Evolutionary conservation across 495 filamentous ascomycete species (phyloP).

Genomic region (Penicillium robsamsonii): DNA sequence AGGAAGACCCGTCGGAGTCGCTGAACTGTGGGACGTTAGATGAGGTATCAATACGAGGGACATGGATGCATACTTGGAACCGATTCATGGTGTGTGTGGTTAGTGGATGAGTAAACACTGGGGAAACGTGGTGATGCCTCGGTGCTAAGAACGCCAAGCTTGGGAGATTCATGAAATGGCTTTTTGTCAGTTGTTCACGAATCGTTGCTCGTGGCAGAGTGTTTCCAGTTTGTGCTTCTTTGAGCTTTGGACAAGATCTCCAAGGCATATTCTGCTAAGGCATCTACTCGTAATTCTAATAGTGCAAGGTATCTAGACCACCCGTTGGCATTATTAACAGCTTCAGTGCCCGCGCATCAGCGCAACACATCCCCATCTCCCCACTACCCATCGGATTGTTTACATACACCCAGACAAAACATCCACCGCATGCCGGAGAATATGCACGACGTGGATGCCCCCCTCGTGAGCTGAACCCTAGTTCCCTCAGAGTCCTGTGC

Average conservation of each 20-base stretch:
- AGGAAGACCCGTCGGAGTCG: slow-evolving; percentile 51
- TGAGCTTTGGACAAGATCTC: no score
- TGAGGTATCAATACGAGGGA: neutral
- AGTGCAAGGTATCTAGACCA: no score
- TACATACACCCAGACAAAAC: no score
- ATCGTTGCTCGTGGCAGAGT: no score
- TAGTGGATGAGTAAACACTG: slow-evolving; percentile 3
- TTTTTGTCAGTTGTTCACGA: no score
- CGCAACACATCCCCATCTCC: no score
- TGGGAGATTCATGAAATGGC: neutral
- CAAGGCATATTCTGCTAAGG: no score
- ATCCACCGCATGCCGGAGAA: slow-evolving; percentile 18
- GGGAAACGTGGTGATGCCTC: slow-evolving; percentile 16
- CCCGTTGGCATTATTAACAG: no score
- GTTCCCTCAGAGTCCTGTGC: slow-evolving; percentile 18
- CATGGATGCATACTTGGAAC: slow-evolving; percentile 19
- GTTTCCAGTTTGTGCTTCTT: no score
- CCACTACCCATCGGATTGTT: no score
- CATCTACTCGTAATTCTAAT: no score
- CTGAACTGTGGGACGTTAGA: slow-evolving; percentile 38
- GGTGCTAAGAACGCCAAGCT: neutral
- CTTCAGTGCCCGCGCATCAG: no score
- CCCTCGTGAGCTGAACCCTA: slow-evolving; percentile 13
- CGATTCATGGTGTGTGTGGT: slow-evolving; percentile 26
- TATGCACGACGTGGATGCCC: slow-evolving; percentile 25